Percentiles rank a stretch among this genome's conserved stretches.
Conservation (phyloP, 2,329 filamentous ascomycete genomes). For the Phoma sp. region DNA sequence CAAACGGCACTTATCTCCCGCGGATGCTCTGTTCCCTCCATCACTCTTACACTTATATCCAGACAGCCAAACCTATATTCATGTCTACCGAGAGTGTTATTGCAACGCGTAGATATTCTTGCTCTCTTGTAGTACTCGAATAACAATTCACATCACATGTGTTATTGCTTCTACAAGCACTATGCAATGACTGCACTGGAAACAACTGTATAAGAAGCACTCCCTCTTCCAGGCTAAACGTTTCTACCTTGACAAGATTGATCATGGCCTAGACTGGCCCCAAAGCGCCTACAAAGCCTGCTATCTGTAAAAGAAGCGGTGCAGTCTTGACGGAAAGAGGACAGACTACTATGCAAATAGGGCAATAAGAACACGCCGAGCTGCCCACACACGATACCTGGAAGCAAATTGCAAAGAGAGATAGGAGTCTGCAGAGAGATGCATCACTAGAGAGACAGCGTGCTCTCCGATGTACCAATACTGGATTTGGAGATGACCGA, state of each 20-base stretch:
- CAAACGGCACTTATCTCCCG: too few relatives aligned
- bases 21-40: too few relatives aligned
- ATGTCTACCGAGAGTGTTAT: too few relatives aligned
- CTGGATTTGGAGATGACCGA: conserved; percentile 39
- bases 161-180: conserved; percentile 1
- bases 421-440: too few relatives aligned
- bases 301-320: conserved; percentile 34
- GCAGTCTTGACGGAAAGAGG: conserved; percentile 38
- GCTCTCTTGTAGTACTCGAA: too few relatives aligned
- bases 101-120: too few relatives aligned
- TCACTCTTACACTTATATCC: too few relatives aligned
- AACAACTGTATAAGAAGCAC: conserved; percentile 17
- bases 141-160: too few relatives aligned
- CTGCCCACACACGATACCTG: conserved; percentile 7
- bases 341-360: conserved; percentile 41
- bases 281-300: conserved; percentile 37
- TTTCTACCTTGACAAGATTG: conserved; percentile 26
- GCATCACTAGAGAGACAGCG: conserved; percentile 1
- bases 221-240: conserved; percentile 28
- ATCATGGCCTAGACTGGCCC: conserved; percentile 27
- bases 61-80: too few relatives aligned
- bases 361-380: conserved; percentile 35
- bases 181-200: conserved; percentile 30
- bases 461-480: conserved; percentile 22
- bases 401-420: conserved; percentile 19